Percentiles rank a stretch among this genome's conserved stretches.
phyloP scores from a whole-genome alignment of 306 rosid genomes.

The Gynostemma pentaphyllum region DNA sequence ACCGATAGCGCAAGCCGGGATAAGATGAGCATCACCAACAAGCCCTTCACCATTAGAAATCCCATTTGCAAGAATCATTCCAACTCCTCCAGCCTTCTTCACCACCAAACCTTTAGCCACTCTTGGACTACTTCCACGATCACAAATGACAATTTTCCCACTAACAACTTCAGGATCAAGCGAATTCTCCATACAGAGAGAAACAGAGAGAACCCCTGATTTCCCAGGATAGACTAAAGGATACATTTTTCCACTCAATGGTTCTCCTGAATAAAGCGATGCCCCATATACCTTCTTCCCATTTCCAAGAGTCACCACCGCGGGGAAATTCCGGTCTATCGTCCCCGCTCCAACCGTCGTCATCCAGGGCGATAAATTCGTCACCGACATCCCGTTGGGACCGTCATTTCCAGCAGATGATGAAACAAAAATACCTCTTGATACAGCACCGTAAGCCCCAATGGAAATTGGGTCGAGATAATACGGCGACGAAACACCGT shows the following conservation, averaged over 20 bases:
- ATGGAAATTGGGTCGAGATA: constrained; percentile 86
- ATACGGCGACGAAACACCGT: constrained; percentile 60
- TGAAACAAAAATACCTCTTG: constrained; percentile 64
- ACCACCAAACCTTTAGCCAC: constrained; percentile 83
- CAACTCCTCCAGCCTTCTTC: constrained; percentile 75
- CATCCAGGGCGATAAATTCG: constrained; percentile 79
- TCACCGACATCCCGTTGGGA: constrained; percentile 66
- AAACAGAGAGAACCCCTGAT: constrained; percentile 45
- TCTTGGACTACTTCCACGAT: constrained; percentile 66
- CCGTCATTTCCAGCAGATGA: constrained; percentile 84
- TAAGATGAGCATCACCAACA: constrained; percentile 73
- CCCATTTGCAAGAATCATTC: constrained; percentile 81
- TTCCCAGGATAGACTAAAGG: constrained; percentile 69
- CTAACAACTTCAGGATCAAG: constrained; percentile 48
- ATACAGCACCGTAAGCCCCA: constrained; percentile 72
- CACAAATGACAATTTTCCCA: constrained; percentile 76
- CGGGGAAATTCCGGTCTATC: constrained; percentile 74
- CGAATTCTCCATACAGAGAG: constrained; percentile 77
- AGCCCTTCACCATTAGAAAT: constrained; percentile 72
- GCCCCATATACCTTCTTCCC: constrained; percentile 54
- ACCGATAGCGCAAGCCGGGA: constrained; percentile 73
- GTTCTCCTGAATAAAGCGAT: constrained; percentile 59
- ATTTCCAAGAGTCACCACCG: constrained; percentile 46
- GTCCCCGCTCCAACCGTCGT: constrained; percentile 89
- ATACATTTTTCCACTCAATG: constrained; percentile 49